Conservation (phyloP, 1,284 basidiomycete species). For the Papiliotrema laurentii region DNA sequence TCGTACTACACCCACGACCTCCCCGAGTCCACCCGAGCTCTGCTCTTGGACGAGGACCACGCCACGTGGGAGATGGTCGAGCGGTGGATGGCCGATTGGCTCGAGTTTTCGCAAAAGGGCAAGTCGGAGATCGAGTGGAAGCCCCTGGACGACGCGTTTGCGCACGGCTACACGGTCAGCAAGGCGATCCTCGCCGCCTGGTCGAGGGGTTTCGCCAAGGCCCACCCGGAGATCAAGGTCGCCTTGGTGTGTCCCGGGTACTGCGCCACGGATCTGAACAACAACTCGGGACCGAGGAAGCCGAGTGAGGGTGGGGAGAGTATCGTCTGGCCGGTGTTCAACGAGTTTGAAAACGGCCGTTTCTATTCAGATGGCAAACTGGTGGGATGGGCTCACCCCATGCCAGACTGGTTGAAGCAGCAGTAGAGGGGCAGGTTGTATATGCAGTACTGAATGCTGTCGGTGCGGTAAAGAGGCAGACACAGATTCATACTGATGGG, state of each 20-base stretch:
- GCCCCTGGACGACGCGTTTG: background rate
- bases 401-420: background rate
- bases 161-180: constrained; percentile 4
- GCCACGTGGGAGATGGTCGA: constrained; percentile 7
- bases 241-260: constrained; percentile 15
- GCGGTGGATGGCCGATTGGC: constrained; percentile 11
- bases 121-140: constrained; percentile 1
- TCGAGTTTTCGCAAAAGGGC: constrained; percentile 1
- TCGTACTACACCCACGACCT: constrained; percentile 7
- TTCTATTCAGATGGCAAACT: constrained; percentile 15
- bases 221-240: constrained; percentile 6
- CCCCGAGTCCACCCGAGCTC: background rate
- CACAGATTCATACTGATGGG: no score
- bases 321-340: constrained; percentile 14
- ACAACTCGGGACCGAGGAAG: constrained; percentile 3
- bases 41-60: constrained; percentile 3
- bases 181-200: constrained; percentile 14
- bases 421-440: no score
- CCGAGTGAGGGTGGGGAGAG: constrained; percentile 10
- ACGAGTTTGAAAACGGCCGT: constrained; percentile 11
- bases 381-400: background rate
- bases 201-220: constrained; percentile 5
- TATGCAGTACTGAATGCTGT: no score
- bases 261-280: constrained; percentile 15
- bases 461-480: no score